Evolutionary conservation across 164 flowering plant genomes (phyloP), one percentile per base, ranked within the genome.

Genomic region (Platanus orientalis): DNA sequence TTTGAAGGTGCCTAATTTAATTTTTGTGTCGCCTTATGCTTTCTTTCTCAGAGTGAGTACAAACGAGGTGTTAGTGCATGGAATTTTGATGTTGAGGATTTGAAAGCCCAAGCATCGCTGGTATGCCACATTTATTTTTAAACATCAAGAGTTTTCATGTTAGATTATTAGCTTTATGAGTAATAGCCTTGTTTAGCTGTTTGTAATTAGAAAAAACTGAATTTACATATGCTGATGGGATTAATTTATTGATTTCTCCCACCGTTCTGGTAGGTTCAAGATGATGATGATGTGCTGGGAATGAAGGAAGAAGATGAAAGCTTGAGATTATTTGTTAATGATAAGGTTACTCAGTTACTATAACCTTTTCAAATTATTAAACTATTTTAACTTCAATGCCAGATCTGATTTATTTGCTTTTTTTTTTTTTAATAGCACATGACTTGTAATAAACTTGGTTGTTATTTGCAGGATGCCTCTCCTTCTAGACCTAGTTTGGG

Each of bases 51-150:
- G 99, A 90, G 86, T 74, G 97, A 95, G 84, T 95, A 95, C 76
- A 84, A 95, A 69, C 84, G 99, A 75, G 99, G 99, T 66, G 98
- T 95, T 54, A 95, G 99, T 80, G 99, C 96, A 24, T 95, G 99
- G 99, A 92, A 95, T 76, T 95, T 95, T 76, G 97, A 95, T 70
- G 34, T 95, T 54, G 90, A 90, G 71, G 99, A 92, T 78, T 77
- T 95, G 69, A 95, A 95, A 81, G 73, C 80, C 53, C 97, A 92
- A 75, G 99, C 99, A 32, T 84, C 97, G 27, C 69, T 92, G 81
- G 99, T 95, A 79, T 64, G 85, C 60, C 11, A 47, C 39, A 14
- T 27, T 47, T 56, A 24, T 36, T 47, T 54, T 63, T 5, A 67
- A 58, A 27, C 54, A 40, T 40, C 28, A 4, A 47, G 49, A n/a